Evolutionary conservation across 2,329 filamentous ascomycete genomes (phyloP).

Genomic region (Hypoxylon sp.): DNA sequence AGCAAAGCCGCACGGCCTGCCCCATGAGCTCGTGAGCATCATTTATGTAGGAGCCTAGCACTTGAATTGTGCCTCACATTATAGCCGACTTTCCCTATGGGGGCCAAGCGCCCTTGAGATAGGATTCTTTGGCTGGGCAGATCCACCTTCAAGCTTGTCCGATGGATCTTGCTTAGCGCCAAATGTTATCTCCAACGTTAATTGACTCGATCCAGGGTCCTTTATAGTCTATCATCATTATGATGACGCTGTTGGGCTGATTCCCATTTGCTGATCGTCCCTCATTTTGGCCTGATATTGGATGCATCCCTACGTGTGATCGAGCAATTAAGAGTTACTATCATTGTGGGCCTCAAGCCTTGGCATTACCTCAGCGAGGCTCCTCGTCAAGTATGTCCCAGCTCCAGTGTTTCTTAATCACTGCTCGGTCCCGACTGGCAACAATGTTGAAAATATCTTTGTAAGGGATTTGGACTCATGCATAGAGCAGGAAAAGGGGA

Average conservation of each 20-base stretch:
- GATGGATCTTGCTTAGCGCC: conserved; percentile 11
- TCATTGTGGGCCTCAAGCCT: neutral
- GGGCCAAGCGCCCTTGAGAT: neutral
- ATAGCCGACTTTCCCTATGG: conserved; percentile 13
- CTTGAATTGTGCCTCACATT: conserved; percentile 5
- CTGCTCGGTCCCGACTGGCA: neutral
- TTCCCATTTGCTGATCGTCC: neutral
- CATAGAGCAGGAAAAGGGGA: neutral
- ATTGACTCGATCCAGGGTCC: neutral
- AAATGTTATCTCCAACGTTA: neutral
- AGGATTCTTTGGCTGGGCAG: neutral
- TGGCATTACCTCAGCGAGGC: conserved; percentile 15
- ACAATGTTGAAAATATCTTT: neutral
- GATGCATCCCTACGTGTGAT: conserved; percentile 4
- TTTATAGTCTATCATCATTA: neutral
- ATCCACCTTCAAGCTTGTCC: conserved; percentile 5
- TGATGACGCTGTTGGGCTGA: neutral
- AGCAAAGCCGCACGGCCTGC: neutral
- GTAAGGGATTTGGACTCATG: neutral
- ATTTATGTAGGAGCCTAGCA: conserved; percentile 3
- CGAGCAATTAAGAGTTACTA: neutral
- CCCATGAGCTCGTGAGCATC: neutral
- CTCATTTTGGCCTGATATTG: neutral
- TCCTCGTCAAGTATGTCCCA: conserved; percentile 2
- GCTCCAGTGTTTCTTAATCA: conserved; percentile 7